Base-by-base conservation (phyloP, 257 asterid species). In the Plectranthus barbatus region DNA sequence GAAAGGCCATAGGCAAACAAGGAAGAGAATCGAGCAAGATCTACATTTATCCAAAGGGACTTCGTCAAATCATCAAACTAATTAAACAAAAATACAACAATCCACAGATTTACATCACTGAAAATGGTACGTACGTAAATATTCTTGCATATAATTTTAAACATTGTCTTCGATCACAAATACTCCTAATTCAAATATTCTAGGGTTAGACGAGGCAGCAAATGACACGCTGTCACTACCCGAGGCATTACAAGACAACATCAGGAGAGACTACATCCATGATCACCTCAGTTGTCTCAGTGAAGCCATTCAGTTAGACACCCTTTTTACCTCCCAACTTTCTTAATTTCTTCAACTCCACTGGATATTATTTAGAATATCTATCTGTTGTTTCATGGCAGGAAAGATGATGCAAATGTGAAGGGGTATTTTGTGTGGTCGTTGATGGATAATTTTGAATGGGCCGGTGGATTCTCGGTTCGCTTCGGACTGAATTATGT, bases 391-490 rank as follows among this genome's bases (percentile, higher is more conserved):
- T 56, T 15, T 33, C 2, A 11, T 65, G 54, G 57, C 69, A 83
- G 90, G 78, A 57, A 72, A 36, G 76, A 79, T 60, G 78, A 52
- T 19, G 80, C 67, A 40, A 67, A 78, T 26, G 79, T 83, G 70
- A 76, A 75, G 66, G 89, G 79, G 7, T 83, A 77, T 59, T 78
- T 83, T 19, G 80, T 69, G 11, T 83, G 90, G 90, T 78, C 84
- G 4, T 64, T 83, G 72, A 47, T 78, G 66, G 90, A 83, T 56
- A 78, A 76, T 40, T 78, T 80, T 11, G 90, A 80, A 70, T 80
- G 90, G 90, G 23, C 74, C 5, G 14, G 29, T 2, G 90, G 90
- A 24, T 83, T 44, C 61, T 62, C 71, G 0, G 67, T 73, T 59
- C 80, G 83, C 4, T 81, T 78, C 39, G 90, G 90, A 56, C 69